Base-by-base conservation (phyloP, 805 yeast species). In the Candida stauntonica region DNA sequence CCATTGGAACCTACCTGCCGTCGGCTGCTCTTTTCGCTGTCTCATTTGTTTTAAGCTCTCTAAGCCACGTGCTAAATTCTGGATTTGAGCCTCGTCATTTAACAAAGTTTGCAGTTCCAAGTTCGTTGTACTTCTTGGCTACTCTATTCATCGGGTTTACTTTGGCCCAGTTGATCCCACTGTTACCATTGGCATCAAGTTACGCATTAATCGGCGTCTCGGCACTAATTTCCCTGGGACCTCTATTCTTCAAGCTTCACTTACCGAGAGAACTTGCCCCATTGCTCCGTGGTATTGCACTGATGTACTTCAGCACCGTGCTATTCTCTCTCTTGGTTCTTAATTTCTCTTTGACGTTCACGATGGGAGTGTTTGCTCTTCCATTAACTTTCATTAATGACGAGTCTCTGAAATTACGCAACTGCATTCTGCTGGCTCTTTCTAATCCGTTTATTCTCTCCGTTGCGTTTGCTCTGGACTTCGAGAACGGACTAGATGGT, bases 1-100 rank as follows among this genome's bases (percentile, higher is more conserved):
- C 96, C 5, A 89, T 93, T 46, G 97, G 96, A 4, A 86, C 94
- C 15, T 93, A 91, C 57, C 65, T 93, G 36, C 98, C 98, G 1
- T 69, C 91, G 3, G 95, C 94, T 0, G 80, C 82, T 33, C 64
- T 85, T 6, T 61, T 84, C 5, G 83, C 93, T 1, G 71, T 75
- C 4, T 62, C 86, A 2, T 88, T 75, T 67, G 78, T 86, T 0
- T 44, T 88, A 14, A 77, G 86, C 50, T 74, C 96, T 2, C 54
- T 80, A 20, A 73, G 84, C 42, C 61, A 77, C 11, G 53, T 76
- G 17, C 54, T 82, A 31, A 74, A 75, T 42, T 41, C 45, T n/a
- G 46, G 39, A n/a, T 47, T 41, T 35, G 51, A 44, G 19, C 13
- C 32, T 4, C 41, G 38, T 26, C 41, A 47, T 26, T 29, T 47